phyloP scores from a whole-genome alignment of 164 flowering plant species.

The Brasenia schreberi region DNA sequence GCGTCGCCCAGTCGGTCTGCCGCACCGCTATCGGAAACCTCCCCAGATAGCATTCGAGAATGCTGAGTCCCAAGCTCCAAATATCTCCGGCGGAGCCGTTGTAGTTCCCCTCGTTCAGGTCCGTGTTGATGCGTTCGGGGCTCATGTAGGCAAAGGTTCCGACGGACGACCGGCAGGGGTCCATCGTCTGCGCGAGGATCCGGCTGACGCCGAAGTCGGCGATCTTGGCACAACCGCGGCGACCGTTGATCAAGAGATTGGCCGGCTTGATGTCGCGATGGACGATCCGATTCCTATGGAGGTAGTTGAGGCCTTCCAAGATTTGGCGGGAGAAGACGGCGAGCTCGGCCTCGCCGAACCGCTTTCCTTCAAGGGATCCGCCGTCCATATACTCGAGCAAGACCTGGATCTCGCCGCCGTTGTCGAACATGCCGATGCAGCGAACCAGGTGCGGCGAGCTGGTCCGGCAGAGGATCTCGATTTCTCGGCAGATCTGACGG shows the following conservation, averaged over 20 bases:
- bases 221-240: slow-evolving; percentile 41
- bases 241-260: slow-evolving; percentile 46
- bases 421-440: slow-evolving; percentile 69
- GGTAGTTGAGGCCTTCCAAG: slow-evolving; percentile 46
- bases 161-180: slow-evolving; percentile 63
- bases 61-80: slow-evolving; percentile 82
- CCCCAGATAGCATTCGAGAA: slow-evolving; percentile 77
- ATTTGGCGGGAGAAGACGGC: slow-evolving; percentile 45
- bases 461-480: slow-evolving; percentile 68
- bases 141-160: slow-evolving; percentile 94
- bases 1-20: slow-evolving; percentile 85
- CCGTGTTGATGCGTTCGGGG: slow-evolving; percentile 77
- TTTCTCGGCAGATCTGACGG: slow-evolving; percentile 73
- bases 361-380: slow-evolving; percentile 53
- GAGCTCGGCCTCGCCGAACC: slow-evolving; percentile 34
- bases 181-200: slow-evolving; percentile 62
- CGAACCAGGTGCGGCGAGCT: slow-evolving; percentile 60
- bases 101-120: slow-evolving; percentile 63
- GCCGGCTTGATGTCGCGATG: slow-evolving; percentile 83
- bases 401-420: slow-evolving; percentile 69
- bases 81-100: slow-evolving; percentile 82
- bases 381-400: slow-evolving; percentile 76
- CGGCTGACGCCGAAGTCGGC: slow-evolving; percentile 77
- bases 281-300: slow-evolving; percentile 56
- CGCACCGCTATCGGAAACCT: slow-evolving; percentile 44